A percentile compares a stretch with the other conserved stretches of the same genome.
phyloP scores from a whole-genome alignment of 2,329 filamentous ascomycete genomes.

The Dactylellina leptospora region DNA sequence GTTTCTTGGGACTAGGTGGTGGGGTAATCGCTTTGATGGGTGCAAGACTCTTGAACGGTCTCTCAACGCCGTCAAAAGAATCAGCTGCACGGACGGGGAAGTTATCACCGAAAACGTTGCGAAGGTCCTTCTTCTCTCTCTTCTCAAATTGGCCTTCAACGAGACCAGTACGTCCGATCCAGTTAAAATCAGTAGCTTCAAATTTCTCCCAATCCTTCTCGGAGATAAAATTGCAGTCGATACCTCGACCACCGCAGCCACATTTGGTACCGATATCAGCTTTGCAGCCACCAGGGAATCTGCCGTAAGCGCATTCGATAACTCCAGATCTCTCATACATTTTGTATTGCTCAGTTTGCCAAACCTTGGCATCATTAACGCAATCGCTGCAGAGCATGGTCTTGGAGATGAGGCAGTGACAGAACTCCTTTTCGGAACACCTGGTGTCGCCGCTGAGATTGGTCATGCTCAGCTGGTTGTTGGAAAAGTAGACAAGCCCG shows the following conservation, averaged over 20 bases:
- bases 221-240: constrained; percentile 46
- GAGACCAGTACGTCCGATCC: constrained; percentile 43
- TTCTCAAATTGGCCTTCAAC: constrained; percentile 39
- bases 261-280: constrained; percentile 39
- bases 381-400: constrained; percentile 47
- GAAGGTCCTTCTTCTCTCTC: constrained; percentile 51
- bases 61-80: constrained; percentile 30
- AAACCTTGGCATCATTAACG: constrained; percentile 25
- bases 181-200: constrained; percentile 47
- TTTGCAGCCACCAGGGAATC: constrained; percentile 50
- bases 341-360: constrained; percentile 31
- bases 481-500: constrained; percentile 32
- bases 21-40: not conserved
- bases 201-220: constrained; percentile 49
- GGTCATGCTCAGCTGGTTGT: constrained; percentile 44
- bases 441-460: constrained; percentile 44
- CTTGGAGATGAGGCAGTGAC: constrained; percentile 52
- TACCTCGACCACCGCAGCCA: constrained; percentile 45
- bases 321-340: constrained; percentile 33
- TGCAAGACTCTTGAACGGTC: constrained; percentile 7
- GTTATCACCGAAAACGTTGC: constrained; percentile 45
- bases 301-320: constrained; percentile 45
- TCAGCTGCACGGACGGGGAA: constrained; percentile 41
- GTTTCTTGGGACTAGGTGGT: constrained; percentile 30
- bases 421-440: constrained; percentile 41